Conservation (phyloP, 306 rosid genomes). For the Castanea mollissima region DNA sequence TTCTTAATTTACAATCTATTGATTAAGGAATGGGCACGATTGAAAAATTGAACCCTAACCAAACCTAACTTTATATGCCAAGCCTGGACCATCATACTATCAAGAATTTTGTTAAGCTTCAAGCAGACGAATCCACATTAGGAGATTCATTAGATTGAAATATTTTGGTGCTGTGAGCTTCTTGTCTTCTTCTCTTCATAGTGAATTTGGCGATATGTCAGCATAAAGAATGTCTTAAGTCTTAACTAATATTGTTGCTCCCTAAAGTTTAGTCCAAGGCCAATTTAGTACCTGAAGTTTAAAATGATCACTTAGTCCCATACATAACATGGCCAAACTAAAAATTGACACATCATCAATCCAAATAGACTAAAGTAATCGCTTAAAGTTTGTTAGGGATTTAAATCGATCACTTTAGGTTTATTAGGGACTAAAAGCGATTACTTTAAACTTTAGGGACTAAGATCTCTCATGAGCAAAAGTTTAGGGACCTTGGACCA, state of each 20-base stretch:
- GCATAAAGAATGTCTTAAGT: neutral
- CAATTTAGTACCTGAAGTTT: no score
- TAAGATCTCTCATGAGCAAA: no score
- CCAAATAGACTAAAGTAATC: rapidly evolving
- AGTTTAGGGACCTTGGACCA: no score
- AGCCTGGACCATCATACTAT: neutral
- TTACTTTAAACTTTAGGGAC: no score
- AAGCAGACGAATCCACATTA: neutral
- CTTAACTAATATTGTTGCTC: no score
- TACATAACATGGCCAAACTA: no score
- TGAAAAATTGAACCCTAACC: neutral
- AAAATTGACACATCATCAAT: no score
- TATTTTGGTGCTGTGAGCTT: neutral
- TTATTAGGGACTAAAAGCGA: no score
- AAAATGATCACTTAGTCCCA: no score
- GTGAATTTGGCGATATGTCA: neutral
- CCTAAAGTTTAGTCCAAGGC: no score
- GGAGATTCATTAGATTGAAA: neutral
- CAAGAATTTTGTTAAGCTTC: neutral
- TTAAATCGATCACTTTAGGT: no score
- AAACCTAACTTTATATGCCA: neutral
- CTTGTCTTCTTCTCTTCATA: neutral
- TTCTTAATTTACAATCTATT: neutral
- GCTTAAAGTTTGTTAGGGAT: no score
- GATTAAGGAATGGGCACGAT: neutral